A percentile compares a stretch with the other conserved stretches of the same genome.
Evolutionary conservation across 345 rosid species (phyloP).

Genomic region (Stellera chamaejasme): DNA sequence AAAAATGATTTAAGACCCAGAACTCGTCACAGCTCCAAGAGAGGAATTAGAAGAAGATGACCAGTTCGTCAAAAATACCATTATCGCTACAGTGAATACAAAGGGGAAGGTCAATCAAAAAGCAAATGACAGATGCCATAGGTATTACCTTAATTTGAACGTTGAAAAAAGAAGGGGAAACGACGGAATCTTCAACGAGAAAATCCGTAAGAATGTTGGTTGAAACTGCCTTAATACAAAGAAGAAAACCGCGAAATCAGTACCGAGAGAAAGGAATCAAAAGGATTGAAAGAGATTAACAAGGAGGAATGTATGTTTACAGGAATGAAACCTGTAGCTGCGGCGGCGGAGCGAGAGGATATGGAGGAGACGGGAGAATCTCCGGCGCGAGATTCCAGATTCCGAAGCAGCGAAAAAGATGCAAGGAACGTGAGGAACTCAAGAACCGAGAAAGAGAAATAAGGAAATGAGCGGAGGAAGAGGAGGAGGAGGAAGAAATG

Average conservation of each 20-base stretch:
- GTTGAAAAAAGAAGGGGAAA: constrained; percentile 1
- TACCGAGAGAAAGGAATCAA: background rate
- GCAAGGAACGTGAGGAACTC: background rate
- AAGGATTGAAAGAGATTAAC: background rate
- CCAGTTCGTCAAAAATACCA: background rate
- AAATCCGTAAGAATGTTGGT: background rate
- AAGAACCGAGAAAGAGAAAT: no score
- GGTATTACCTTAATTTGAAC: no score
- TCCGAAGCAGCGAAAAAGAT: constrained; percentile 5
- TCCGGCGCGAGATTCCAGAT: constrained; percentile 1
- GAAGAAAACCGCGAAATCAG: background rate
- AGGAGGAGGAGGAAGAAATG: background rate
- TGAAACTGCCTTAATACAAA: background rate
- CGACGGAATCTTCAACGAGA: constrained; percentile 6
- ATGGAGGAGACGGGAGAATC: constrained; percentile 5
- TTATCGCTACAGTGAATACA: constrained; percentile 4
- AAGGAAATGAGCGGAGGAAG: background rate
- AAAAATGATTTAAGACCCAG: background rate
- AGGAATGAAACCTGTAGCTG: background rate
- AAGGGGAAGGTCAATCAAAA: background rate
- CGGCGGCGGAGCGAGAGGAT: background rate
- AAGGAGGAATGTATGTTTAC: background rate
- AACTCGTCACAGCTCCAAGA: no score
- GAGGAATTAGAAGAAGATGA: no score
- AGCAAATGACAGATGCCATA: no score